Conservation (phyloP, 139 green algal species). For the Pedinophyceae sp. region DNA sequence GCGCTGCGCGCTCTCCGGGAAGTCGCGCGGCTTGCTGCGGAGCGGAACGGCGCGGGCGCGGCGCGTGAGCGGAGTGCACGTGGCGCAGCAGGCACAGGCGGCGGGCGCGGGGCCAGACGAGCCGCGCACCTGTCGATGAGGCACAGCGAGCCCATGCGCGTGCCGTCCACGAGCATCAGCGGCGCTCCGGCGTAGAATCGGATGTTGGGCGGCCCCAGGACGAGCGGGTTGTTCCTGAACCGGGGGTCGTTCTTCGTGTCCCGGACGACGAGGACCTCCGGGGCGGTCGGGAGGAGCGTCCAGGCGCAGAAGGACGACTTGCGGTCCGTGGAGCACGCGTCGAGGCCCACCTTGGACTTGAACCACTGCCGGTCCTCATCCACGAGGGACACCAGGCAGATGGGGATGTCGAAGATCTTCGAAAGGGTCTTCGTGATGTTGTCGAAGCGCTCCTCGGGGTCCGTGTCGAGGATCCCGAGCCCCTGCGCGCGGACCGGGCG, state of each 20-base stretch:
- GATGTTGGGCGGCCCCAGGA: conserved; percentile 1
- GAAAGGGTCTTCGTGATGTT: not conserved
- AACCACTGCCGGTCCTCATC: not conserved
- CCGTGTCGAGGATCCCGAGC: not conserved
- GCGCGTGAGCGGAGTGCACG: no score
- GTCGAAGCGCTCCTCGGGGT: conserved; percentile 5
- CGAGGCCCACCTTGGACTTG: not conserved
- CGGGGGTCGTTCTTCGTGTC: conserved; percentile 6
- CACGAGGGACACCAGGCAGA: not conserved
- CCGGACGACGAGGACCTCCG: conserved; percentile 9
- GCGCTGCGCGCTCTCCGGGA: not conserved
- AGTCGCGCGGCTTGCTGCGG: not conserved
- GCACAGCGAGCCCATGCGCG: conserved; percentile 1
- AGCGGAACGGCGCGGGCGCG: no score
- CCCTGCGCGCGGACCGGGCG: no score
- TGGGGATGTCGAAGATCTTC: conserved; percentile 1
- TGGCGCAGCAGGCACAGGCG: no score
- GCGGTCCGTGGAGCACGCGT: not conserved
- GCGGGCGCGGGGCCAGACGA: no score
- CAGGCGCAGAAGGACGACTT: conserved; percentile 7
- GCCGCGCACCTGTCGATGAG: not conserved
- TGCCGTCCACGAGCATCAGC: not conserved
- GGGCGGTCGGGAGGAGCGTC: conserved; percentile 3
- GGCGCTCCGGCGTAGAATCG: conserved; percentile 10
- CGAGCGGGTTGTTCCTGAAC: conserved; percentile 3